phyloP scores from a whole-genome alignment of 495 filamentous ascomycete species.

The Cairneyella variabilis region DNA sequence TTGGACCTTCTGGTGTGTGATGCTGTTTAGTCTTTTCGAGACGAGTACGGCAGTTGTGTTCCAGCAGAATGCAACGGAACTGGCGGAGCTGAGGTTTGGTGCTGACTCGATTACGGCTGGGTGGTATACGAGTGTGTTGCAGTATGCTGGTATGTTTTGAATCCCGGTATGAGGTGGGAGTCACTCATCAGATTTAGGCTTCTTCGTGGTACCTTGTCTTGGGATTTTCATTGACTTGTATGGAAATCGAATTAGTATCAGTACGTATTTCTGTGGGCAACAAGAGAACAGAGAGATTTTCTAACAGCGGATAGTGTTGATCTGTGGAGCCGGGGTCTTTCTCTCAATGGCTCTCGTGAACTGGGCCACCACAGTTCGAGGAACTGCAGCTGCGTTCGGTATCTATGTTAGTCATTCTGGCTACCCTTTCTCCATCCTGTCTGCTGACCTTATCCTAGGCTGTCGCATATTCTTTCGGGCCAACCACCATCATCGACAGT shows the following conservation, averaged over 20 bases:
- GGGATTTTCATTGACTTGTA: constrained; percentile 43
- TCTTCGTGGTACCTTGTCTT: constrained; percentile 39
- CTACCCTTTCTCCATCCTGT: too few relatives aligned
- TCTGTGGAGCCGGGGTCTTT: constrained; percentile 37
- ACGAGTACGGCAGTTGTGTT: constrained; percentile 38
- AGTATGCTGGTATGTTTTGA: constrained; percentile 35
- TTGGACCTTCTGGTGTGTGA: constrained; percentile 40
- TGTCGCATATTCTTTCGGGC: constrained; percentile 36
- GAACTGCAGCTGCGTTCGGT: constrained; percentile 41
- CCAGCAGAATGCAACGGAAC: constrained; percentile 40
- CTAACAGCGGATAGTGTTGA: constrained; percentile 29
- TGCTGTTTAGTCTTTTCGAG: constrained; percentile 41
- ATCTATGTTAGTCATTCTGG: constrained; percentile 37
- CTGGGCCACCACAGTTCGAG: constrained; percentile 30
- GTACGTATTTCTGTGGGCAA: constrained; percentile 27
- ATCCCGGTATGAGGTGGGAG: background rate
- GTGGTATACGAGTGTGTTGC: constrained; percentile 40
- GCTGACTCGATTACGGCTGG: constrained; percentile 39
- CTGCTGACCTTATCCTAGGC: constrained; percentile 10
- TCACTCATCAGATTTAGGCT: constrained; percentile 22
- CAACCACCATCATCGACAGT: constrained; percentile 40
- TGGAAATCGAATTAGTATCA: constrained; percentile 37
- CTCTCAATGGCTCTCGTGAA: constrained; percentile 39
- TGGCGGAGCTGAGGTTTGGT: constrained; percentile 40
- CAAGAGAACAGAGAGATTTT: background rate